These are phyloP conservation scores for Suillus placidus DNA, from an alignment of 768 basidiomycete species.

Conservation along the genomic window DNA sequence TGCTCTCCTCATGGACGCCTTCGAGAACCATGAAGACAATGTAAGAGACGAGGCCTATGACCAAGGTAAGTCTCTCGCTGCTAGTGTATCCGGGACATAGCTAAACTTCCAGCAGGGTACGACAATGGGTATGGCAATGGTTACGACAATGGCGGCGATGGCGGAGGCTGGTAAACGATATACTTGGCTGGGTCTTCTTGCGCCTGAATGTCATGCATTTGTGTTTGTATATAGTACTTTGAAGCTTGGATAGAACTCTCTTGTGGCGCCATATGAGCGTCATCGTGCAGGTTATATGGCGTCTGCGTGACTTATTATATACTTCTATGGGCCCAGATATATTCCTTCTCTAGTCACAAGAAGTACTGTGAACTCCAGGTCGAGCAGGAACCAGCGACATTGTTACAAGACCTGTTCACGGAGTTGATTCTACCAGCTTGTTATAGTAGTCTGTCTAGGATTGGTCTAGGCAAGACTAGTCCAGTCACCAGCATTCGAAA, in stretches of 20 bases:
- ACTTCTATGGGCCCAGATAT: not conserved
- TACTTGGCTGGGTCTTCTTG: not conserved
- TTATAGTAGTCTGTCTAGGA: too few relatives aligned
- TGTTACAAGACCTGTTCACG: too few relatives aligned
- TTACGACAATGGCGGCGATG: conserved; percentile 3
- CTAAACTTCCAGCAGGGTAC: conserved; percentile 30
- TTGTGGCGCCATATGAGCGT: not conserved
- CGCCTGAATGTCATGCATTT: not conserved
- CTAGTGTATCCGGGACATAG: not conserved
- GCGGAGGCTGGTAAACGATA: conserved; percentile 16
- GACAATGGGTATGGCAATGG: conserved; percentile 26
- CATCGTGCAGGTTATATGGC: not conserved
- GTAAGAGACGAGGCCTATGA: conserved; percentile 38
- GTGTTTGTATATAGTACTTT: conserved; percentile 1
- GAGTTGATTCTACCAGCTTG: too few relatives aligned
- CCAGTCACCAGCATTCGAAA: not conserved
- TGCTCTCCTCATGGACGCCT: conserved; percentile 51
- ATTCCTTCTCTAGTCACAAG: not conserved
- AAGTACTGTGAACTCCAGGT: too few relatives aligned
- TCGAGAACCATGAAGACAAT: conserved; percentile 45
- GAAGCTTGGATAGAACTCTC: not conserved
- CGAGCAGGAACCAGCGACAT: too few relatives aligned
- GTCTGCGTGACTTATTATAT: not conserved
- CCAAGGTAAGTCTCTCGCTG: conserved; percentile 29
- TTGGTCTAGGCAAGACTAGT: too few relatives aligned